Conservation (phyloP, 176 grass and related monocot species). For the Carex littledalei region DNA sequence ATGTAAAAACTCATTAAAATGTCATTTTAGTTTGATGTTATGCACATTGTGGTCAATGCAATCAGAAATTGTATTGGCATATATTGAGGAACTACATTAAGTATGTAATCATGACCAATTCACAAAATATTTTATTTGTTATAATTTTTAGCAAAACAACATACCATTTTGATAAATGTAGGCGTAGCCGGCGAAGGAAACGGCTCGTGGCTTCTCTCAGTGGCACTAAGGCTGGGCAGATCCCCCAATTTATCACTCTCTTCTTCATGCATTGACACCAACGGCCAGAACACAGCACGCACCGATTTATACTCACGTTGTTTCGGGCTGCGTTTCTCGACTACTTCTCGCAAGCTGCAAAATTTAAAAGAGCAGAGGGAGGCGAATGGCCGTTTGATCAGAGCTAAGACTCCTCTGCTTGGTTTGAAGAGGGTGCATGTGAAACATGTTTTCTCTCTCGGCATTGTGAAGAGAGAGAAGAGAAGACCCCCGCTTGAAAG, state of each 20-base stretch:
- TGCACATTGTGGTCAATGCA: not conserved
- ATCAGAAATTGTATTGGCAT: not conserved
- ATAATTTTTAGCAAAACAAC: not conserved
- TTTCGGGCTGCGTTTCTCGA: not conserved
- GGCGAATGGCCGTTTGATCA: constrained; percentile 17
- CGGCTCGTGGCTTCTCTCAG: constrained; percentile 13
- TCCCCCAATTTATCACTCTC: constrained; percentile 16
- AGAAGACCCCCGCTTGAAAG: not conserved
- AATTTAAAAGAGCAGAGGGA: constrained; percentile 10
- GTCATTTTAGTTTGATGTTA: not conserved
- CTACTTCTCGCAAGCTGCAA: not conserved
- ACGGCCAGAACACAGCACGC: constrained; percentile 26
- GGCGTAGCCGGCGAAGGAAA: constrained; percentile 28
- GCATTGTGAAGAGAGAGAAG: constrained; percentile 16
- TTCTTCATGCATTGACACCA: constrained; percentile 19
- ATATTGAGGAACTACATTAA: not conserved
- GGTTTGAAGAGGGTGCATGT: constrained; percentile 27
- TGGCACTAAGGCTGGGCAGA: constrained; percentile 2
- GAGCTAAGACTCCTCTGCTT: constrained; percentile 21
- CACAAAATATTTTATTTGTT: not conserved
- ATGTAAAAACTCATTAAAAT: not conserved
- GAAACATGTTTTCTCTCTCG: constrained; percentile 14
- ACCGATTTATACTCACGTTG: constrained; percentile 3
- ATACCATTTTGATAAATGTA: constrained; percentile 14
- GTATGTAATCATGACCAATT: not conserved